Percentiles rank a stretch among this genome's conserved stretches.
These are phyloP conservation scores for Poteriospumella lacustris DNA, from an alignment of 108 stramenopile species.

Conservation along the genomic window DNA sequence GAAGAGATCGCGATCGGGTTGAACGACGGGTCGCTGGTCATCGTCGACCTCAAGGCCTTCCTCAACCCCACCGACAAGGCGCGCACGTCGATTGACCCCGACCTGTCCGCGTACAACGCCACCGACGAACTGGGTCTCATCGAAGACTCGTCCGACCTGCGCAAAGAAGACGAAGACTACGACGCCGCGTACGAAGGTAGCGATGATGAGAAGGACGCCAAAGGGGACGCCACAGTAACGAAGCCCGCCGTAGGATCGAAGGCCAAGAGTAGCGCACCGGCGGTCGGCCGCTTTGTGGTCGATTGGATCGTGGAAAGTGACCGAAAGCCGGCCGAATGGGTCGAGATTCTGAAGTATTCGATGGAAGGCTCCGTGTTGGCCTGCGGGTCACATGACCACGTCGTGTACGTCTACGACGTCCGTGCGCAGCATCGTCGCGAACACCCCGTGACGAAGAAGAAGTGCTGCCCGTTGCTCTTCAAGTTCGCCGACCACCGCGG, in stretches of 20 bases:
- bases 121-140: too few relatives aligned
- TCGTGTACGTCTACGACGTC: slow-evolving; percentile 29
- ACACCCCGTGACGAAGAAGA: neutral
- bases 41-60: neutral
- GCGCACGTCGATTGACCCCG: neutral
- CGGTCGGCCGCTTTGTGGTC: too few relatives aligned
- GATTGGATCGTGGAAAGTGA: too few relatives aligned
- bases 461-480: neutral
- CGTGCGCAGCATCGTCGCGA: too few relatives aligned
- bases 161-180: too few relatives aligned
- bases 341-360: slow-evolving; percentile 32
- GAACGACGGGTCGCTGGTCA: neutral
- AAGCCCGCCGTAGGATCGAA: too few relatives aligned
- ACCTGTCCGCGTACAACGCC: too few relatives aligned
- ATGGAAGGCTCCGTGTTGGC: slow-evolving; percentile 34
- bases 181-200: too few relatives aligned
- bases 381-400: slow-evolving; percentile 32
- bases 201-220: too few relatives aligned
- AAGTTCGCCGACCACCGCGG: neutral
- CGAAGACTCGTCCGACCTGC: too few relatives aligned
- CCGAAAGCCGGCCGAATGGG: neutral
- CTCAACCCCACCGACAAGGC: neutral
- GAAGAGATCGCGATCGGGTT: slow-evolving; percentile 9
- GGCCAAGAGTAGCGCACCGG: too few relatives aligned
- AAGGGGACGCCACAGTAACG: too few relatives aligned